phyloP scores from a whole-genome alignment of 306 rosid genomes.

The Herpetospermum pedunculosum region DNA sequence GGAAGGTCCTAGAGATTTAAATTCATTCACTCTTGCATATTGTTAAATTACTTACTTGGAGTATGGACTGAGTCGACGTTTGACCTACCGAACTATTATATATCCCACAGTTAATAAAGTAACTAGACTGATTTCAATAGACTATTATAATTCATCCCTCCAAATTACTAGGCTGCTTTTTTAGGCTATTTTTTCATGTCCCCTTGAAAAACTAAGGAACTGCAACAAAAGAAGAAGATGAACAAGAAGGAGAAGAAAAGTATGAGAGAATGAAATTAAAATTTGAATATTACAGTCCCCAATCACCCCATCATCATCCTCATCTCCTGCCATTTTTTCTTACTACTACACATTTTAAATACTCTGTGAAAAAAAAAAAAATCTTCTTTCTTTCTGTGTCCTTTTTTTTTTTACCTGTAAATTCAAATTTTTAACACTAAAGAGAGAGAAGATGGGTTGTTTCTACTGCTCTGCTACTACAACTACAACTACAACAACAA shows the following conservation, averaged over 20 bases:
- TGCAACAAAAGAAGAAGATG: neutral
- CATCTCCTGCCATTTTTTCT: constrained; percentile 19
- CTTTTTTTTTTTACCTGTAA: constrained; percentile 41
- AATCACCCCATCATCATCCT: neutral
- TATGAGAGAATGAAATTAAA: neutral
- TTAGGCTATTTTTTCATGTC: neutral
- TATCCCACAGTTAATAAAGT: too few species aligned
- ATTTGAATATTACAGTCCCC: constrained; percentile 28
- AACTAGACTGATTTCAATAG: too few species aligned
- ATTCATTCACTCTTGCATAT: too few species aligned
- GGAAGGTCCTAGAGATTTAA: too few species aligned
- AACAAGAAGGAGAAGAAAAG: neutral
- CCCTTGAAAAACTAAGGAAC: neutral
- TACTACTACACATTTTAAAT: constrained; percentile 25
- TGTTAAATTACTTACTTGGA: too few species aligned
- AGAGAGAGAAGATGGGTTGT: constrained; percentile 28
- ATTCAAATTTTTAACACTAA: constrained; percentile 53
- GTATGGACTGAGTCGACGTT: too few species aligned
- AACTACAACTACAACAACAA: constrained; percentile 23
- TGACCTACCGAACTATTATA: too few species aligned
- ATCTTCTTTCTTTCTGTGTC: constrained; percentile 9
- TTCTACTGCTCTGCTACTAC: constrained; percentile 9
- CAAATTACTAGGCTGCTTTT: too few species aligned
- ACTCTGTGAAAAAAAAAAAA: constrained; percentile 12
- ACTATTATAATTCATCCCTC: too few species aligned